Evolutionary conservation across 2,329 filamentous ascomycete genomes (phyloP).

Genomic region (Fusarium sulawesiense): DNA sequence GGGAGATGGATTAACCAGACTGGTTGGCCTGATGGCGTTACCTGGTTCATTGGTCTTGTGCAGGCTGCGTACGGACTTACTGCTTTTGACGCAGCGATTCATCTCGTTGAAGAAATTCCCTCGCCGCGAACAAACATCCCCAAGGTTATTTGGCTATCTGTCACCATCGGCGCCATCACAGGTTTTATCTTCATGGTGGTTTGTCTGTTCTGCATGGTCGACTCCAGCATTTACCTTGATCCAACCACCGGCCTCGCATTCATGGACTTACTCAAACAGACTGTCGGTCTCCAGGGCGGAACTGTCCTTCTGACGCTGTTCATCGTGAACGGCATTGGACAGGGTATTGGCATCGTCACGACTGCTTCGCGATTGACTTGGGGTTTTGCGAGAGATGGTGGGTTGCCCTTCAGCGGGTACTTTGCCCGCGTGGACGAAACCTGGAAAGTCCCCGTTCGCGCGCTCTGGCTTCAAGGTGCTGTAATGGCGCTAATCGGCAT

Average conservation of each 20-base stretch:
- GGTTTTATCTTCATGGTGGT: conserved; percentile 65
- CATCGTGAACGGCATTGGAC: conserved; percentile 66
- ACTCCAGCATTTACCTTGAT: conserved; percentile 55
- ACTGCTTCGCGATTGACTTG: conserved; percentile 64
- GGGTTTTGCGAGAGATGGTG: conserved; percentile 66
- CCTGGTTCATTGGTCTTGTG: conserved; percentile 68
- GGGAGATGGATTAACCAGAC: conserved; percentile 58
- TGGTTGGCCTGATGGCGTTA: conserved; percentile 66
- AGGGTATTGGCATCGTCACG: conserved; percentile 63
- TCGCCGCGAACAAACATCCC: conserved; percentile 63
- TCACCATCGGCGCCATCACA: conserved; percentile 60
- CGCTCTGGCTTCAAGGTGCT: conserved; percentile 64
- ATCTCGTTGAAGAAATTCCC: conserved; percentile 69
- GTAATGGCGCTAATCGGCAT: conserved; percentile 60
- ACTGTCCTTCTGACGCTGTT: conserved; percentile 62
- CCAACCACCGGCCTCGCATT: conserved; percentile 58
- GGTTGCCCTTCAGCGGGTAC: conserved; percentile 58
- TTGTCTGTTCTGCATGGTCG: conserved; percentile 63
- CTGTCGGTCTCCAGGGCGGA: conserved; percentile 52
- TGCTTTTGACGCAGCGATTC: conserved; percentile 69
- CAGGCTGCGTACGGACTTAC: conserved; percentile 64
- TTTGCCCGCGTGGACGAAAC: conserved; percentile 56
- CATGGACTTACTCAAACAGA: conserved; percentile 58
- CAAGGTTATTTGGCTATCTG: conserved; percentile 63
- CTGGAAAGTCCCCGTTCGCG: conserved; percentile 65